These are phyloP conservation scores for Purshia tridentata DNA, from an alignment of 306 rosid genomes.

Conservation along the genomic window DNA sequence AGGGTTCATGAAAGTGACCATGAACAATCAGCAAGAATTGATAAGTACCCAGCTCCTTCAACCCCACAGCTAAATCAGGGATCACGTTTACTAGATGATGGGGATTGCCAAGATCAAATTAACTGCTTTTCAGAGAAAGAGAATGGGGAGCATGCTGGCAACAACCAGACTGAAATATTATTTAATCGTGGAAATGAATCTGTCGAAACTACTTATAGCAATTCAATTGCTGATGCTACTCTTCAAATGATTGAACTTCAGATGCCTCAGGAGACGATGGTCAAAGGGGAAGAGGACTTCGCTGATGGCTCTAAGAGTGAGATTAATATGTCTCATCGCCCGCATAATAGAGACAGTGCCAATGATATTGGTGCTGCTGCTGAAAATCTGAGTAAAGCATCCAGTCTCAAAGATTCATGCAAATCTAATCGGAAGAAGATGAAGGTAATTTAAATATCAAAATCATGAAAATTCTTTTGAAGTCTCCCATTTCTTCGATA, in stretches of 20 bases:
- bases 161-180: no score
- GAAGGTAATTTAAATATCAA: slow-evolving; percentile 50
- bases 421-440: slow-evolving; percentile 73
- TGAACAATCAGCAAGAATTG: slow-evolving; percentile 60
- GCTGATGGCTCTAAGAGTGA: slow-evolving; percentile 46
- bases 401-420: slow-evolving; percentile 33
- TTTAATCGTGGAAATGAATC: slow-evolving; percentile 35
- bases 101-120: slow-evolving; percentile 86
- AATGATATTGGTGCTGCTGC: slow-evolving; percentile 30
- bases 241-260: slow-evolving; percentile 39
- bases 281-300: slow-evolving; percentile 58
- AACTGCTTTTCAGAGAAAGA: slow-evolving; percentile 66
- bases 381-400: slow-evolving; percentile 41
- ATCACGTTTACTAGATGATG: slow-evolving; percentile 65
- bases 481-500: background rate
- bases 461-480: background rate
- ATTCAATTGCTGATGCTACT: slow-evolving; percentile 43
- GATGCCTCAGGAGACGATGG: slow-evolving; percentile 14
- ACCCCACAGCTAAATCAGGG: slow-evolving; percentile 89
- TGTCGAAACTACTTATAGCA: slow-evolving; percentile 64
- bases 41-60: slow-evolving; percentile 96
- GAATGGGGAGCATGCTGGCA: slow-evolving; percentile 48
- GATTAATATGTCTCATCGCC: slow-evolving; percentile 29
- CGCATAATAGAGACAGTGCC: slow-evolving; percentile 27
- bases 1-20: slow-evolving; percentile 41